Evolutionary conservation across 2,329 filamentous ascomycete genomes (phyloP).

Genomic region (Cylindrodendrum hubeiense): DNA sequence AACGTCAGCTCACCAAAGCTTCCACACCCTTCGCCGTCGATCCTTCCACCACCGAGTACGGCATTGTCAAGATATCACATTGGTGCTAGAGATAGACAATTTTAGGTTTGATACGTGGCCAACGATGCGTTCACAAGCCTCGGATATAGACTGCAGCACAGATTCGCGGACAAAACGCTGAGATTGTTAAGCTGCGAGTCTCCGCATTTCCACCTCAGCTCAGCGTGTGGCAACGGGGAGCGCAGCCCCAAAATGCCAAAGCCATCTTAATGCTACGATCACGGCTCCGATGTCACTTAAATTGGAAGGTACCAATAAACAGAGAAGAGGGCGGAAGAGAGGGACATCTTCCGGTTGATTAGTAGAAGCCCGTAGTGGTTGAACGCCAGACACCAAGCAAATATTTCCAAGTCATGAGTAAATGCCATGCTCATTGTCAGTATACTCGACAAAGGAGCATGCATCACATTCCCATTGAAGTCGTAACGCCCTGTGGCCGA

Average conservation of each 20-base stretch:
- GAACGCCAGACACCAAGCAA: neutral
- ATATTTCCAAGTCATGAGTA: neutral
- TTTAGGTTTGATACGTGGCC: neutral
- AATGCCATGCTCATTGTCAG: neutral
- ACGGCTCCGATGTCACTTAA: neutral
- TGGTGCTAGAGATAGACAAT: neutral
- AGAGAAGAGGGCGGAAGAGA: neutral
- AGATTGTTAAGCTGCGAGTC: neutral
- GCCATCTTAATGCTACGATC: neutral
- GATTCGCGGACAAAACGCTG: neutral
- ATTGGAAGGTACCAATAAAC: neutral
- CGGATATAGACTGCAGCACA: neutral
- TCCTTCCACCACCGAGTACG: neutral
- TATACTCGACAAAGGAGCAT: neutral
- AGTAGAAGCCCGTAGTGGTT: neutral
- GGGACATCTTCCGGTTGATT: neutral
- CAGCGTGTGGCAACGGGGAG: neutral
- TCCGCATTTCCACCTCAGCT: neutral
- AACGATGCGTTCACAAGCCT: neutral
- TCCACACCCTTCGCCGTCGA: neutral
- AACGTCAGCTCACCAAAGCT: neutral
- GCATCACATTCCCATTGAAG: slow-evolving; percentile 25
- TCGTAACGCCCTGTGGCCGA: slow-evolving; percentile 43
- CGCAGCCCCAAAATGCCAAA: no score
- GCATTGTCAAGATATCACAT: neutral